phyloP scores from a whole-genome alignment of 768 basidiomycete species.

The Pilatotrama ljubarskyi region DNA sequence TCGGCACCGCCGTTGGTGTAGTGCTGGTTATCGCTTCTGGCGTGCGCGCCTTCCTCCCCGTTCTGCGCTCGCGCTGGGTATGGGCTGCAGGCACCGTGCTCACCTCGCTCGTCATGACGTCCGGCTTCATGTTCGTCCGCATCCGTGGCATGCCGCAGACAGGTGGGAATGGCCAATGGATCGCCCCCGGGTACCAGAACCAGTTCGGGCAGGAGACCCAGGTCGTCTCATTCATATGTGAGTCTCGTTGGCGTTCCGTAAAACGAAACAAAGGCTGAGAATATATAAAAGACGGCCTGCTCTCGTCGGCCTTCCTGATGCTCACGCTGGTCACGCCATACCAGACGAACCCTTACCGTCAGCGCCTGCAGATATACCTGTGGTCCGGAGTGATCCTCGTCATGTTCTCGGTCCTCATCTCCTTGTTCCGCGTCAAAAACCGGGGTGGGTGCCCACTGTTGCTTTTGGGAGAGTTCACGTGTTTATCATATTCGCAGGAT shows the following conservation, averaged over 20 bases:
- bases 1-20: conserved; percentile 47
- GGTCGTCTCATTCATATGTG: conserved; percentile 83
- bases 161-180: conserved; percentile 69
- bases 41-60: conserved; percentile 61
- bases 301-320: conserved; percentile 78
- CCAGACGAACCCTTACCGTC: conserved; percentile 67
- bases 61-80: conserved; percentile 71
- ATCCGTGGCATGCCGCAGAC: conserved; percentile 80
- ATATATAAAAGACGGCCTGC: conserved; percentile 69
- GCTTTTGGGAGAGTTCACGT: background rate
- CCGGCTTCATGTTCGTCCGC: conserved; percentile 95
- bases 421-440: conserved; percentile 90
- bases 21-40: conserved; percentile 49
- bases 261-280: background rate
- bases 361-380: conserved; percentile 85
- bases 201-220: conserved; percentile 94
- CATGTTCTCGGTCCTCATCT: conserved; percentile 83
- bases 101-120: conserved; percentile 80
- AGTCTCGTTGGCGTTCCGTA: conserved; percentile 34
- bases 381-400: conserved; percentile 83
- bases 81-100: conserved; percentile 68
- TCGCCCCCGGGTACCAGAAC: conserved; percentile 85
- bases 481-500: conserved; percentile 44
- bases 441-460: conserved; percentile 51
- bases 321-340: conserved; percentile 80